Base-by-base conservation (phyloP, 192 early-diverging fungal genomes). In the Backusella liffmaniae region DNA sequence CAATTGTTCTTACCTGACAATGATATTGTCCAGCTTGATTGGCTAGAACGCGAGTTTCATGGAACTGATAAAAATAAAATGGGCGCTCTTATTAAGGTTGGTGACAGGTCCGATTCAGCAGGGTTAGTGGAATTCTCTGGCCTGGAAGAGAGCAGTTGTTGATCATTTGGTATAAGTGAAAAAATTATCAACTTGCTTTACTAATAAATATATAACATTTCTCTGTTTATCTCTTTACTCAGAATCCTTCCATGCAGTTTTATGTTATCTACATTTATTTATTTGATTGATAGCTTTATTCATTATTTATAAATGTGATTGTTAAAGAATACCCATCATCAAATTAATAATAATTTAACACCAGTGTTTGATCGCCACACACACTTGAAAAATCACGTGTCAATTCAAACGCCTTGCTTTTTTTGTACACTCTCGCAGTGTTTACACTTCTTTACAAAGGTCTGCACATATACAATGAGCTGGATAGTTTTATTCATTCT, bases 401-500 rank as follows among this genome's bases (percentile, higher is more conserved):
- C 3, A 53, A 53, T 8, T 53, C 0, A 23, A 12, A 10, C 10
- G 53, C 7, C 53, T 59, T 13, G 21, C 23, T 59, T 12, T 59
- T 23, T 59, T 59, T 2, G 10, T 39, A 39, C n/a, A 16, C 51
- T 59, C 53, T 26, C 23, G 1, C 10, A 23, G 9, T 62, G 8
- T 62, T 26, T 62, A 12, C 16, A 49, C 42, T 49, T 49, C 18
- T 49, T 49, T 49, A 6, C 18, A 49, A 18, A 49, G 18, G 18
- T 49, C 29, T 26, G 26, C 18, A n/a, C 15, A 62, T 62, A 62
- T 29, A 62, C 29, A 49, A 70, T 80, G 56, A 76, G 84, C 32
- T 88, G 87, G 87, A 34, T 86, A 44, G 76, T 77, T 26, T 82
- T 86, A 37, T 77, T 88, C 34, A 68, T 86, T 29, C 76, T 86